Evolutionary conservation across 78 protist genomes (phyloP).

Genomic region (Dictyostelium capitatum): DNA sequence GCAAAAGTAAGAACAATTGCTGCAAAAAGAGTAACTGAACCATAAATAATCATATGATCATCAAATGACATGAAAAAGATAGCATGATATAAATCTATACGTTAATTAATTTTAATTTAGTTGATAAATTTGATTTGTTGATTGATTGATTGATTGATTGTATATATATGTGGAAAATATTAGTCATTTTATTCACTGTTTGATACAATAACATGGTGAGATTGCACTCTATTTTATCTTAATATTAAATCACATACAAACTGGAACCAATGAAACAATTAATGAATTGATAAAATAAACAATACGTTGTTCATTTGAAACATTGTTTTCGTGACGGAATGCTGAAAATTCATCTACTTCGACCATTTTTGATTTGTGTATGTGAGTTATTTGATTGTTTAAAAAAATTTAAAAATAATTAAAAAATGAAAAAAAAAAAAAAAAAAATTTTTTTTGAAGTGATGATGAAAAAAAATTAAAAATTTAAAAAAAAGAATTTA

Average conservation of each 20-base stretch:
- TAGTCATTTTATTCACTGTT: neutral
- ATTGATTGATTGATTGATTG: neutral
- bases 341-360: conserved; percentile 72
- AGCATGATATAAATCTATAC: conserved; percentile 67
- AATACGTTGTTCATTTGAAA: conserved; percentile 69
- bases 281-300: conserved; percentile 61
- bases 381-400: neutral
- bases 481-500: neutral
- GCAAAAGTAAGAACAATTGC: conserved; percentile 73
- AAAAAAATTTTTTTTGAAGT: neutral
- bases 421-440: conserved; percentile 16
- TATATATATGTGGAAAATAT: neutral
- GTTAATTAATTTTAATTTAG: neutral
- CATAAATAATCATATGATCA: conserved; percentile 50
- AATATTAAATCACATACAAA: conserved; percentile 34
- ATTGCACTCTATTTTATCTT: too few relatives aligned
- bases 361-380: conserved; percentile 13
- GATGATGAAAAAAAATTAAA: neutral
- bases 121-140: neutral
- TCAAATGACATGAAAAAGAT: conserved; percentile 65
- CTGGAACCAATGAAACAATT: conserved; percentile 59
- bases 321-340: conserved; percentile 61
- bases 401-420: conserved; percentile 1
- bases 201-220: too few relatives aligned
- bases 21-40: conserved; percentile 55